phyloP scores from a whole-genome alignment of 768 basidiomycete genomes.

The Pholiota molesta region DNA sequence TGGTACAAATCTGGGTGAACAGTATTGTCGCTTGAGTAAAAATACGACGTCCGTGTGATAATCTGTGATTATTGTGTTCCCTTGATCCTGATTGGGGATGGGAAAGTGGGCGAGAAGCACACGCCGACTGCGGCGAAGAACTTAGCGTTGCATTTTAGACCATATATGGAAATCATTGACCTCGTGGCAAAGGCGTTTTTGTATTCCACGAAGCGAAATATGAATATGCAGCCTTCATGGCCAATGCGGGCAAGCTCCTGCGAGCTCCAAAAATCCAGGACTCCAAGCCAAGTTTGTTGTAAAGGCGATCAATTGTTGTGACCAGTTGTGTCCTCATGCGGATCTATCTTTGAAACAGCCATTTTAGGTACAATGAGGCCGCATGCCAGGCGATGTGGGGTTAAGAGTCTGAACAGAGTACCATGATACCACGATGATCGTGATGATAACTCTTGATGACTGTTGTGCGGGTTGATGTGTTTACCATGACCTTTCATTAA shows the following conservation, averaged over 20 bases:
- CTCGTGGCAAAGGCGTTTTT: slow-evolving; percentile 12
- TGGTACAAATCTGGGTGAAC: slow-evolving; percentile 1
- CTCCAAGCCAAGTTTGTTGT: background rate
- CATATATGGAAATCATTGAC: background rate
- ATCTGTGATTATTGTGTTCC: background rate
- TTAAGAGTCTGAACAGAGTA: background rate
- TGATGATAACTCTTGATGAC: background rate
- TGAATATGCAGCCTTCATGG: slow-evolving; percentile 12
- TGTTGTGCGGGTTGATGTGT: background rate
- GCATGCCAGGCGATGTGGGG: background rate
- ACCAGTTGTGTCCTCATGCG: slow-evolving; percentile 8
- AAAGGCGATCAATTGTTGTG: slow-evolving; percentile 15
- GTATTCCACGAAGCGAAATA: slow-evolving; percentile 6
- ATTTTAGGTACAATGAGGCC: slow-evolving; percentile 8
- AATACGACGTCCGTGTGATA: slow-evolving; percentile 1
- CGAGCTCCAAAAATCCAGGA: background rate
- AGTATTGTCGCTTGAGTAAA: slow-evolving; percentile 7
- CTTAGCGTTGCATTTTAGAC: slow-evolving; percentile 3
- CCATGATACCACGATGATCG: slow-evolving; percentile 4
- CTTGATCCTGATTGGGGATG: slow-evolving; percentile 7
- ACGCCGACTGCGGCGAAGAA: slow-evolving; percentile 1
- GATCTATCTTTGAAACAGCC: slow-evolving; percentile 1
- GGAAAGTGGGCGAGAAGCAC: background rate
- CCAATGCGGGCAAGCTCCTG: slow-evolving; percentile 11
- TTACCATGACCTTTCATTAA: background rate